Conservation (phyloP, 495 filamentous ascomycete genomes). For the Hypoxylon rickii region DNA sequence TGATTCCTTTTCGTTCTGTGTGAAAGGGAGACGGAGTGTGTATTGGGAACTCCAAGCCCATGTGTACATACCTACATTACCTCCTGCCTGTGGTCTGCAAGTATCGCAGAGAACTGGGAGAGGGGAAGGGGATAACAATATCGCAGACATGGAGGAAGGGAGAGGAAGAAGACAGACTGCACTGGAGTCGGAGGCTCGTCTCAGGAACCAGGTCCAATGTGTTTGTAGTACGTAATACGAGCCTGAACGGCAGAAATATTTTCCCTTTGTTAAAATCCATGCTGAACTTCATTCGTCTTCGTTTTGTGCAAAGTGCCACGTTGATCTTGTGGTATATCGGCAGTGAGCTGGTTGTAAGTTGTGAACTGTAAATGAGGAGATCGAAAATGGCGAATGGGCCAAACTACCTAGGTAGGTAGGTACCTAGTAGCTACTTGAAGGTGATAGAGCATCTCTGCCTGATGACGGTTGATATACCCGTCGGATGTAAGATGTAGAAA, state of each 20-base stretch:
- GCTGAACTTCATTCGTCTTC: too few species aligned
- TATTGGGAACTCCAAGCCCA: slow-evolving; percentile 15
- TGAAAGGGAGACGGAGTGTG: background rate
- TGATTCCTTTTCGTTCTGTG: slow-evolving; percentile 20
- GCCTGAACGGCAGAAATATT: slow-evolving; percentile 24
- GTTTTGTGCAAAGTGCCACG: background rate
- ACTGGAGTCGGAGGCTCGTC: slow-evolving; percentile 5
- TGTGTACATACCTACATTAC: slow-evolving; percentile 22
- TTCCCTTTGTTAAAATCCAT: slow-evolving; percentile 32
- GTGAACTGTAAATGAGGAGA: too few species aligned
- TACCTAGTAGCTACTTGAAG: too few species aligned
- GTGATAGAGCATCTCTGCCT: too few species aligned
- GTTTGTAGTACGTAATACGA: slow-evolving; percentile 34
- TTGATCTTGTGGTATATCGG: background rate
- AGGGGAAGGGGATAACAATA: slow-evolving; percentile 15
- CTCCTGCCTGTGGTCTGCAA: too few species aligned
- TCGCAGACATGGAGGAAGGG: slow-evolving; percentile 4
- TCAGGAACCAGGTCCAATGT: background rate
- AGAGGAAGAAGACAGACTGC: slow-evolving; percentile 3
- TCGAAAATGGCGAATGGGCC: too few species aligned
- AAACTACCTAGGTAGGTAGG: too few species aligned
- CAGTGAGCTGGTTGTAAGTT: too few species aligned
- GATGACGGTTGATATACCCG: too few species aligned
- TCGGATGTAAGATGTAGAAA: too few species aligned
- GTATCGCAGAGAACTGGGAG: too few species aligned